A percentile compares a stretch with the other conserved stretches of the same genome.
These are phyloP conservation scores for Daldinia concentrica DNA, from an alignment of 495 filamentous ascomycete species.

Conservation along the genomic window DNA sequence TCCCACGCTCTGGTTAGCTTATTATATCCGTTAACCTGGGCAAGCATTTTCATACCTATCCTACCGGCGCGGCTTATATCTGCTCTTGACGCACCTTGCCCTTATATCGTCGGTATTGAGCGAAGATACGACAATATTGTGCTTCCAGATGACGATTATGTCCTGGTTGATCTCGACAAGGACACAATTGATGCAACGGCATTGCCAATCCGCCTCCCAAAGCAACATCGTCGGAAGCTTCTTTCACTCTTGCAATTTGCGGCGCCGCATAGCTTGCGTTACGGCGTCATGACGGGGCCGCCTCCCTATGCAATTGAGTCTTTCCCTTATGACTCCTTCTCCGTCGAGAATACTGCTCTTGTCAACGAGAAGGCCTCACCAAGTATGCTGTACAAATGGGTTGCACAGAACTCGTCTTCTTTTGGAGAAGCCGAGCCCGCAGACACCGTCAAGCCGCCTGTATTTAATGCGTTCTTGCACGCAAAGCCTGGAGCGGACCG, in stretches of 20 bases:
- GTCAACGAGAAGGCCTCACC: conserved; percentile 75
- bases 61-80: conserved; percentile 87
- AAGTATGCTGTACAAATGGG: conserved; percentile 82
- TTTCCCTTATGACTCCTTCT: conserved; percentile 87
- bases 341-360: conserved; percentile 82
- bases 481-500: conserved; percentile 78
- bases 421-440: conserved; percentile 76
- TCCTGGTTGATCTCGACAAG: conserved; percentile 90
- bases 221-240: conserved; percentile 90
- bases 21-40: conserved; percentile 90
- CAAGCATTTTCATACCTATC: conserved; percentile 91
- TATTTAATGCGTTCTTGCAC: conserved; percentile 93
- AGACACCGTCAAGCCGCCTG: conserved; percentile 52
- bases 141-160: conserved; percentile 95
- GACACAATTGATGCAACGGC: conserved; percentile 85
- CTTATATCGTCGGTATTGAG: conserved; percentile 96
- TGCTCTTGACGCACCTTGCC: conserved; percentile 92
- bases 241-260: conserved; percentile 87
- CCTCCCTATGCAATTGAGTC: conserved; percentile 92
- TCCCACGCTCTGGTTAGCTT: conserved; percentile 83
- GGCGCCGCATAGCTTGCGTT: conserved; percentile 88
- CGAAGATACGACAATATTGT: conserved; percentile 91
- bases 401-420: conserved; percentile 84
- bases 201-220: conserved; percentile 77
- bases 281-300: conserved; percentile 86